phyloP scores from a whole-genome alignment of 345 rosid genomes.

The Orychophragmus violaceus region DNA sequence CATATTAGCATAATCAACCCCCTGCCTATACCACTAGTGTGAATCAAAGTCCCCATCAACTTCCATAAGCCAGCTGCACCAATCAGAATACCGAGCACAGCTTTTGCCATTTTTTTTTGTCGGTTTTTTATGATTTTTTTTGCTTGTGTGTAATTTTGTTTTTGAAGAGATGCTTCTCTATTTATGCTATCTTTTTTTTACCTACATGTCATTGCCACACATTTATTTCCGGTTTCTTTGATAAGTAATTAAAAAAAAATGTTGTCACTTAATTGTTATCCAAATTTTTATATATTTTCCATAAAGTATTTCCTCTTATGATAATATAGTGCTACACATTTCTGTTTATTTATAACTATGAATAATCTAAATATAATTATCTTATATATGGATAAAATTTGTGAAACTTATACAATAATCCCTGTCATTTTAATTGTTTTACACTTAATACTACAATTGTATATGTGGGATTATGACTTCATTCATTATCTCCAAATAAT shows the following conservation, averaged over 20 bases:
- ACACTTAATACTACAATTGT: too few species aligned
- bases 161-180: neutral
- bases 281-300: neutral
- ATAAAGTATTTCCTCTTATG: neutral
- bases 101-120: neutral
- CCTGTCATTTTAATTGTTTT: neutral
- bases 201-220: neutral
- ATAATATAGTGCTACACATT: neutral
- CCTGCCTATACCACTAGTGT: neutral
- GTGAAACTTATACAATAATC: neutral
- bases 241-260: neutral
- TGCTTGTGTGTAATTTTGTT: neutral
- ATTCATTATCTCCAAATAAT: too few species aligned
- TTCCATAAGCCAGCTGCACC: conserved; percentile 5
- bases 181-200: neutral
- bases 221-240: neutral
- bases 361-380: neutral
- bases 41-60: neutral
- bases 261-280: neutral
- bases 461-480: too few species aligned
- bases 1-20: neutral
- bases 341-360: too few species aligned
- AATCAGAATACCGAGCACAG: neutral
- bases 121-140: neutral
- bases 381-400: neutral